Conservation (phyloP, 1,139 yeast species). For the Candida tropicalis region DNA sequence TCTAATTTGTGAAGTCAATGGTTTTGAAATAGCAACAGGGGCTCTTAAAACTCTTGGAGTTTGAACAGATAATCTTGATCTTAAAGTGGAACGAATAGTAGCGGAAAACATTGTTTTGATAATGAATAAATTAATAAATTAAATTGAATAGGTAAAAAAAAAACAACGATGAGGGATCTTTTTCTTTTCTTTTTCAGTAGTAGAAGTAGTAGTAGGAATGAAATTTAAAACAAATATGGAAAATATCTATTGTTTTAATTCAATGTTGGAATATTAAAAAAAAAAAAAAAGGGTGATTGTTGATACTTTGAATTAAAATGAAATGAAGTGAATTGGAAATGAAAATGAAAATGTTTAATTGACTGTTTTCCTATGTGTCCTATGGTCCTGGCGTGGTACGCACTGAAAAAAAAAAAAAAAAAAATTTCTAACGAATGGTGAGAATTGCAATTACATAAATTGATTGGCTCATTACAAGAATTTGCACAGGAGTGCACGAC, state of each 20-base stretch:
- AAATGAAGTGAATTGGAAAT: too few species aligned
- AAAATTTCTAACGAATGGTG: neutral
- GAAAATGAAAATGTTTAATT: too few species aligned
- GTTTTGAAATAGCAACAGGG: conserved; percentile 22
- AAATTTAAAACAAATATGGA: too few species aligned
- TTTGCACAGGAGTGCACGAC: neutral
- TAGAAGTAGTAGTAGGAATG: too few species aligned
- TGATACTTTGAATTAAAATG: too few species aligned
- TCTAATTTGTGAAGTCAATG: conserved; percentile 40
- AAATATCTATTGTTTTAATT: too few species aligned
- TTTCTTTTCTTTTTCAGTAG: too few species aligned
- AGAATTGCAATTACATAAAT: conserved; percentile 5
- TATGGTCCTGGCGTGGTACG: too few species aligned
- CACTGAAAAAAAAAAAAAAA: neutral
- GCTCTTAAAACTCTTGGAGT: conserved; percentile 25
- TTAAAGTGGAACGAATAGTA: conserved; percentile 56
- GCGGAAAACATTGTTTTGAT: conserved; percentile 44
- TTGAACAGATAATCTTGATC: conserved; percentile 40
- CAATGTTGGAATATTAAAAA: too few species aligned
- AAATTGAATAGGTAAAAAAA: conserved; percentile 1
- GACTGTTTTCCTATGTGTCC: too few species aligned
- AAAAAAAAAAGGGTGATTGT: too few species aligned
- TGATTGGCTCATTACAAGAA: conserved; percentile 5
- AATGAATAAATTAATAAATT: too few species aligned
- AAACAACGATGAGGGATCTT: neutral